Evolutionary conservation across 768 basidiomycete genomes (phyloP), one percentile per base, ranked within the genome.

Genomic region (Rossbeevera mucosa): DNA sequence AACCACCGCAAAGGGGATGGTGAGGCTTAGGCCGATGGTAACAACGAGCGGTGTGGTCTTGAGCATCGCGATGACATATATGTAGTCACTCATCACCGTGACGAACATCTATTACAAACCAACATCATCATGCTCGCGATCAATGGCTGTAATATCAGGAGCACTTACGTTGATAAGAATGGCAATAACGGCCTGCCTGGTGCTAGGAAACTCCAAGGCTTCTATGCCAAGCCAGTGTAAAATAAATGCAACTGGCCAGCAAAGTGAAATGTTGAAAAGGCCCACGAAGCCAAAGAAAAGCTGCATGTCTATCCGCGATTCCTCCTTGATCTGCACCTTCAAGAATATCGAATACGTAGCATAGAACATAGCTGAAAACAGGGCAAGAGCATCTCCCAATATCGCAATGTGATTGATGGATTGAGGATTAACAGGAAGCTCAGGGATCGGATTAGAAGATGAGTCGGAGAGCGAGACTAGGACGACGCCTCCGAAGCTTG

Each of bases 231-330:
- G 71, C 30, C 82, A 66, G 64, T 97, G 91, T 36, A 98, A 78
- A 41, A 92, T 50, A 21, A 92, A 59, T 1, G 85, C 91, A 11
- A 92, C 69, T 0, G 92, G 91, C 83, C 90, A 88, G 53, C 81
- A 81, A 14, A 74, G 66, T 5, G 88, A 54, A 63, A 91, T 81
- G 66, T 90, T 95, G 74, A 90, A 91, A 13, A 92, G 72, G 9
- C 94, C 92, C 24, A 95, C 92, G 58, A 91, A 95, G 21, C 94
- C 94, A 62, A 96, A 94, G 74, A 96, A 94, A 25, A 94, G 76
- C 57, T 92, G 88, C 93, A 94, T 94, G 66, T 94, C 85, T 59
- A 94, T 80, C 49, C 91, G 79, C 5, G 87, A 86, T 63, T 94
- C 91, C 30, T 79, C 77, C 41, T 79, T 81, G 48, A 96, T 88